Evolutionary conservation across 768 basidiomycete species (phyloP).

Genomic region (Russula sp.): DNA sequence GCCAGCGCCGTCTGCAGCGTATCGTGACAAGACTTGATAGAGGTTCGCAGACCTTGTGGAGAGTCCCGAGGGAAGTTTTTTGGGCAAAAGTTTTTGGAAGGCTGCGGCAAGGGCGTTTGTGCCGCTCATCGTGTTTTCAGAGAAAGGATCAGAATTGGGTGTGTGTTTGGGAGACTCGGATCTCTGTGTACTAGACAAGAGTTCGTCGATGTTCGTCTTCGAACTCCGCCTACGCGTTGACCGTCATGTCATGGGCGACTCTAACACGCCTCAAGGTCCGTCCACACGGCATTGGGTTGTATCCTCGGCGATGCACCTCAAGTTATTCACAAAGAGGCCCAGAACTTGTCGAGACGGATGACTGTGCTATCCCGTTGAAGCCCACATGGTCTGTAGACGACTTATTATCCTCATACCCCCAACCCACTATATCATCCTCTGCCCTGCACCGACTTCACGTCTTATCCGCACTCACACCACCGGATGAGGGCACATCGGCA

Average conservation of each 20-base stretch:
- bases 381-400: slow-evolving; percentile 82
- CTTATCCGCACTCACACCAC: slow-evolving; percentile 70
- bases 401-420: slow-evolving; percentile 73
- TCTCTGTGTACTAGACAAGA: too few species aligned
- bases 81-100: slow-evolving; percentile 58
- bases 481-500: slow-evolving; percentile 53
- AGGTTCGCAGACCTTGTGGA: slow-evolving; percentile 57
- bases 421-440: slow-evolving; percentile 53
- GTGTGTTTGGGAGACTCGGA: neutral
- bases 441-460: slow-evolving; percentile 65
- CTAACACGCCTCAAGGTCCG: slow-evolving; percentile 7
- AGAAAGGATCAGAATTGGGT: neutral
- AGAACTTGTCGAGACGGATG: slow-evolving; percentile 44
- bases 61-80: slow-evolving; percentile 58
- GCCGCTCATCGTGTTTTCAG: slow-evolving; percentile 25
- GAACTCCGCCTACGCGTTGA: slow-evolving; percentile 19
- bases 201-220: too few species aligned
- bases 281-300: neutral
- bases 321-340: neutral
- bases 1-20: slow-evolving; percentile 66
- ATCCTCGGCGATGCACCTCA: slow-evolving; percentile 1
- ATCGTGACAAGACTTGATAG: slow-evolving; percentile 68
- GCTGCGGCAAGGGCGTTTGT: slow-evolving; percentile 32
- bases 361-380: slow-evolving; percentile 57
- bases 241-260: slow-evolving; percentile 9